Base-by-base conservation (phyloP, 2,329 filamentous ascomycete species). In the Paecilomyces sp. region DNA sequence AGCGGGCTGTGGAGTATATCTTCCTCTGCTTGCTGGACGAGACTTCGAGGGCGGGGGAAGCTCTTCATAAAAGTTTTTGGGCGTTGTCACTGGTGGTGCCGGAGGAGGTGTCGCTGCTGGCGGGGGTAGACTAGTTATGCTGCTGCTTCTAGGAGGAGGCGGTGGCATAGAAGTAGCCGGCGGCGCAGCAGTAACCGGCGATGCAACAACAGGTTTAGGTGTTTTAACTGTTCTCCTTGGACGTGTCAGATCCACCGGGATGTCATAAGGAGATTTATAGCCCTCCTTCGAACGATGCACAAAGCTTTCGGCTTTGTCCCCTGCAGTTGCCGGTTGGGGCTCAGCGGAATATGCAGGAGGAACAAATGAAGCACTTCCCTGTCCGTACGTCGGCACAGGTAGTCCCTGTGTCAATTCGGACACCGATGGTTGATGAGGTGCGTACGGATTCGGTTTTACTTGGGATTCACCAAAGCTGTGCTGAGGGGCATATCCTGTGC, bases 231-330 rank as follows among this genome's bases (percentile, higher is more conserved):
- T 80, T 78, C 89, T 88, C 72, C 86, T 81, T 68, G 88, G 76
- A 28, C 74, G 73, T 28, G 81, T 84, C 31, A 99, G 83, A 58
- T 97, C 93, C 75, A 94, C 90, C 3, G 94, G 94, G 22, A 99
- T 81, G 76, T 99, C 95, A 68, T 97, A 99, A 0, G 94, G 94
- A 22, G 93, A 97, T 55, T 88, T 84, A 72, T 99, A 99, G 7
- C 93, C 92, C 59, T 90, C 90, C 75, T 96, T 97, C 2, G 91
- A 80, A 74, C 95, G 95, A 73, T 93, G 89, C 5, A 85, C 91
- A 74, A 96, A 99, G 74, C 93, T 97, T 71, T 95, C 86, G 0
- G 85, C 81, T 74, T 86, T 86, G 60, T 64, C 64, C 55, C 76
- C 70, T 18, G 77, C 71, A 5, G 68, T 65, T 15, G 66, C 68